Percentiles rank a stretch among this genome's conserved stretches.
Evolutionary conservation across 2,329 filamentous ascomycete genomes (phyloP).

Genomic region (Colletotrichum ledebouriae): DNA sequence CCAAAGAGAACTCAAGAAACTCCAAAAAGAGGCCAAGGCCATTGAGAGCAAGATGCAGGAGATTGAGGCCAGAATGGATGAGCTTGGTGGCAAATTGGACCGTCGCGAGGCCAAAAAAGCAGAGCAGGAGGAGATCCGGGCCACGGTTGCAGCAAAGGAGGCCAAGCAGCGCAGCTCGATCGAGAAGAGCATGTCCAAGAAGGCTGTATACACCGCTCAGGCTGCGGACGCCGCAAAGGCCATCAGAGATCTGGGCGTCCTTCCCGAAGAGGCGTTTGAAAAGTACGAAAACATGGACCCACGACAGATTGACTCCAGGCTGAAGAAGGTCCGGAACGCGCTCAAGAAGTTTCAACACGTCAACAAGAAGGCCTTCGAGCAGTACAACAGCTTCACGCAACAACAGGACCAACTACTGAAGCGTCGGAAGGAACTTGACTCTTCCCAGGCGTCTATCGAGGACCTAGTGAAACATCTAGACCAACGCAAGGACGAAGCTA

Average conservation of each 20-base stretch:
- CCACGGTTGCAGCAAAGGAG: constrained; percentile 82
- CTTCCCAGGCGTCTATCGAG: constrained; percentile 87
- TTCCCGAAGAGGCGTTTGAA: constrained; percentile 93
- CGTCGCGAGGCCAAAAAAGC: constrained; percentile 68
- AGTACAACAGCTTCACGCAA: constrained; percentile 96
- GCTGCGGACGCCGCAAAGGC: constrained; percentile 86
- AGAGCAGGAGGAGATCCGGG: constrained; percentile 78
- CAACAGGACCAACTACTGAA: constrained; percentile 90
- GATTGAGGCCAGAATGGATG: constrained; percentile 79
- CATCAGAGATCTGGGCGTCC: constrained; percentile 91
- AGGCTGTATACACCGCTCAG: constrained; percentile 81
- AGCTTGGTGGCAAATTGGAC: constrained; percentile 63
- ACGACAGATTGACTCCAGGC: constrained; percentile 75
- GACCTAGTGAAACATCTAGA: constrained; percentile 94
- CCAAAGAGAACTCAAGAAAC: constrained; percentile 84
- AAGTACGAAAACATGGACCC: constrained; percentile 89
- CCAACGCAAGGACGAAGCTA: constrained; percentile 96
- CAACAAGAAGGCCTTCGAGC: constrained; percentile 99
- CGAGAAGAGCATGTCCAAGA: constrained; percentile 92
- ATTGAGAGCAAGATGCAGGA: constrained; percentile 79
- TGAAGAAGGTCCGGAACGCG: constrained; percentile 92
- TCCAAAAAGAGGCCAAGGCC: constrained; percentile 75
- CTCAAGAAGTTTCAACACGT: constrained; percentile 98
- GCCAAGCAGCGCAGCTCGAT: constrained; percentile 89
- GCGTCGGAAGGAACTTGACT: constrained; percentile 88